Conservation (phyloP, 805 yeast genomes). For the Saccharomycopsis capsularis region DNA sequence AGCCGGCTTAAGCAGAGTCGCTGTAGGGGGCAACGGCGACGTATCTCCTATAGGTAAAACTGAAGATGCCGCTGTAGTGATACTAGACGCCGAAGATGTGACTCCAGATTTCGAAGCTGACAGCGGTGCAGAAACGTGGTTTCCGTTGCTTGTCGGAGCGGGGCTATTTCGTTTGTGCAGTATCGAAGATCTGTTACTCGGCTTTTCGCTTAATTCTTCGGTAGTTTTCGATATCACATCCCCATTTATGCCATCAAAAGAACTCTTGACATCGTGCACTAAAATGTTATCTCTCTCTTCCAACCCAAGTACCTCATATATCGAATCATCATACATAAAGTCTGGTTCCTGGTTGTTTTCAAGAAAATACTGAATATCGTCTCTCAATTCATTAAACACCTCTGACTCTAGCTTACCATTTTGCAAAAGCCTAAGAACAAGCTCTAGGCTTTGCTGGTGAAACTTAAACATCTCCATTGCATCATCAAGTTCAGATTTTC, state of each 20-base stretch:
- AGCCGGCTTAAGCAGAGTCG: conserved; percentile 40
- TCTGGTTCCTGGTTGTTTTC: conserved; percentile 91
- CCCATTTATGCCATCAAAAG: conserved; percentile 9
- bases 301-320: conserved; percentile 80
- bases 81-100: no score
- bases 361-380: conserved; percentile 87
- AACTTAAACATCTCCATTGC: conserved; percentile 66
- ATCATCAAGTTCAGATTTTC: conserved; percentile 55
- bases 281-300: conserved; percentile 33
- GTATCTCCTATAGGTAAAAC: background rate
- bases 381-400: conserved; percentile 66
- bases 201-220: no score
- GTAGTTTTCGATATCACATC: no score
- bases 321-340: conserved; percentile 87
- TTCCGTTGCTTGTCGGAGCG: background rate
- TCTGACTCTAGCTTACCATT: conserved; percentile 77
- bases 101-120: no score
- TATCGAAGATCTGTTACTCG: background rate
- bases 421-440: conserved; percentile 66
- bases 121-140: no score
- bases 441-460: conserved; percentile 75
- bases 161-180: background rate
- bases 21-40: conserved; percentile 7
- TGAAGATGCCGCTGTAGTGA: no score
- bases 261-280: conserved; percentile 18